Conservation (phyloP, 2,329 filamentous ascomycete genomes). For the Fusarium euwallaceae region DNA sequence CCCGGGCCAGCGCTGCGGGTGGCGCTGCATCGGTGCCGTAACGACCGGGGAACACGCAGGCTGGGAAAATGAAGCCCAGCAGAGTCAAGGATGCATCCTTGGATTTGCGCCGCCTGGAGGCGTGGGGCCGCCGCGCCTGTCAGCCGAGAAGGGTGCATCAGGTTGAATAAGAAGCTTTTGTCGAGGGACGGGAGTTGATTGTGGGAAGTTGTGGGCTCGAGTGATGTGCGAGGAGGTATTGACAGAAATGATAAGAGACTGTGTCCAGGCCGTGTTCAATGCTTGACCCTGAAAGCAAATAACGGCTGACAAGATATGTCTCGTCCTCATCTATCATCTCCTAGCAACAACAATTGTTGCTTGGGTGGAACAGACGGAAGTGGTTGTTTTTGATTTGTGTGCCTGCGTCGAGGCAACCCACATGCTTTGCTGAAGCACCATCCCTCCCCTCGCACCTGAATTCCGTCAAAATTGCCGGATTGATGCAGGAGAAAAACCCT, state of each 20-base stretch:
- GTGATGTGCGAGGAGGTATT: background rate
- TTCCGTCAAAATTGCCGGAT: background rate
- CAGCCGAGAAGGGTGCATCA: constrained; percentile 20
- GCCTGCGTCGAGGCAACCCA: constrained; percentile 16
- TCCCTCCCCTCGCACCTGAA: background rate
- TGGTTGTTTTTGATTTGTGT: constrained; percentile 6
- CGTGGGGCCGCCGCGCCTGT: constrained; percentile 27
- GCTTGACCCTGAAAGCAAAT: background rate
- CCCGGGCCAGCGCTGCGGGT: constrained; percentile 41
- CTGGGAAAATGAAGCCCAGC: constrained; percentile 30
- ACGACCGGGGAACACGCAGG: constrained; percentile 35
- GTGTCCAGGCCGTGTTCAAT: background rate
- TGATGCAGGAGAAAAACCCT: background rate
- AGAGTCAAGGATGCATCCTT: constrained; percentile 18
- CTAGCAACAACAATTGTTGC: background rate
- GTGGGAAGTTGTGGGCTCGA: background rate
- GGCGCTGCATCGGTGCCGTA: constrained; percentile 31
- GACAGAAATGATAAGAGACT: background rate
- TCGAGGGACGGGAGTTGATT: constrained; percentile 1
- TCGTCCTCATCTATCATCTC: background rate
- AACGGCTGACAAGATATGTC: background rate
- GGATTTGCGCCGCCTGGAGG: constrained; percentile 9
- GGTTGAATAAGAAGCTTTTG: background rate
- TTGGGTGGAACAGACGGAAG: constrained; percentile 7
- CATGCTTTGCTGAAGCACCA: constrained; percentile 10